Evolutionary conservation across 1,284 basidiomycete genomes (phyloP).

Genomic region (Moesziomyces sp.): DNA sequence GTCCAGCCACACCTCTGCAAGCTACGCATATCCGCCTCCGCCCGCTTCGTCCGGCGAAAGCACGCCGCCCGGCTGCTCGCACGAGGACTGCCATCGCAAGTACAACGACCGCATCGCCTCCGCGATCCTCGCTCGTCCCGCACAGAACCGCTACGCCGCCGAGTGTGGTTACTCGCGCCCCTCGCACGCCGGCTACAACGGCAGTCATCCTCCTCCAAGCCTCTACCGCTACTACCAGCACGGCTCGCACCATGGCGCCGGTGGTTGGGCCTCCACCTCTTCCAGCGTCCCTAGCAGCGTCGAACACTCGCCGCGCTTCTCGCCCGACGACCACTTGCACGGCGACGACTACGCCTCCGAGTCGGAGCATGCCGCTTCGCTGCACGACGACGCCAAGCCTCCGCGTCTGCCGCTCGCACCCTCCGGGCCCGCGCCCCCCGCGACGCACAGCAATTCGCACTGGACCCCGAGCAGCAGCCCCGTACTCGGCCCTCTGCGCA

Average conservation of each 20-base stretch:
- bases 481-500: slow-evolving; percentile 64
- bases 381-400: slow-evolving; percentile 38
- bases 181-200: slow-evolving; percentile 33
- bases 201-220: slow-evolving; percentile 46
- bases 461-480: slow-evolving; percentile 66
- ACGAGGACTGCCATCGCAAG: slow-evolving; percentile 61
- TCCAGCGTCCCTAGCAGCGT: slow-evolving; percentile 63
- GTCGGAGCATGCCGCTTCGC: slow-evolving; percentile 43
- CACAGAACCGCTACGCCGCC: slow-evolving; percentile 27
- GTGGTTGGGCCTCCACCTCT: slow-evolving; percentile 53
- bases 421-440: slow-evolving; percentile 9
- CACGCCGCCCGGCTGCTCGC: slow-evolving; percentile 56
- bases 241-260: slow-evolving; percentile 35
- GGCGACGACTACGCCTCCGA: slow-evolving; percentile 60
- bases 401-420: slow-evolving; percentile 20
- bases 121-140: slow-evolving; percentile 38
- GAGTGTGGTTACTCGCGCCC: slow-evolving; percentile 36
- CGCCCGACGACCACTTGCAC: slow-evolving; percentile 57
- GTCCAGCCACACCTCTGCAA: neutral
- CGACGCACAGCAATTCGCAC: slow-evolving; percentile 33
- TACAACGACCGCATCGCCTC: slow-evolving; percentile 60
- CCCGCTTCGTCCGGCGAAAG: slow-evolving; percentile 14
- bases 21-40: slow-evolving; percentile 22
- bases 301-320: slow-evolving; percentile 62
- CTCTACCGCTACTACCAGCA: slow-evolving; percentile 51